Evolutionary conservation across 495 filamentous ascomycete genomes (phyloP).

Genomic region (Penicillium canescens): DNA sequence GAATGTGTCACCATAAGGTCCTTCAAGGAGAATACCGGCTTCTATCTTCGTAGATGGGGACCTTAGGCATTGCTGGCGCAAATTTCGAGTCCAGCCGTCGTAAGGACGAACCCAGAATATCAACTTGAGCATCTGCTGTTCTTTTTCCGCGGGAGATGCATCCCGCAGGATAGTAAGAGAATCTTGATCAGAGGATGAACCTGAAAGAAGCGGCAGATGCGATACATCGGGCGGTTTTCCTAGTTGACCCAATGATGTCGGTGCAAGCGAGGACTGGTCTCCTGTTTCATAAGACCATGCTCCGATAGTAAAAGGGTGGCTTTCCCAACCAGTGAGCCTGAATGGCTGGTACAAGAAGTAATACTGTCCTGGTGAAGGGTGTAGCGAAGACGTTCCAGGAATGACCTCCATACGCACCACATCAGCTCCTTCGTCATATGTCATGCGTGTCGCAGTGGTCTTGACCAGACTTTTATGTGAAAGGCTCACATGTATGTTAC

Average conservation of each 20-base stretch:
- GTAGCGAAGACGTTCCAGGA: slow-evolving; percentile 28
- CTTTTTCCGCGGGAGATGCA: not conserved
- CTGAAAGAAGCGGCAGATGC: slow-evolving; percentile 35
- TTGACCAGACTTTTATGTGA: slow-evolving; percentile 18
- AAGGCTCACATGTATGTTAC: slow-evolving; percentile 40
- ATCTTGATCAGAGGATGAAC: slow-evolving; percentile 2
- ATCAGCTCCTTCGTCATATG: slow-evolving; percentile 48
- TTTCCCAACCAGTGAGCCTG: slow-evolving; percentile 54
- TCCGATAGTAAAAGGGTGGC: slow-evolving; percentile 61
- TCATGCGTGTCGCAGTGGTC: slow-evolving; percentile 33
- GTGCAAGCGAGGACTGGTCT: not conserved
- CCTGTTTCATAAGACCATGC: slow-evolving; percentile 35
- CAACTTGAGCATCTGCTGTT: slow-evolving; percentile 16
- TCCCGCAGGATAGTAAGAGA: not conserved
- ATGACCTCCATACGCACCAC: slow-evolving; percentile 51
- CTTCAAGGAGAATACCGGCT: slow-evolving; percentile 51
- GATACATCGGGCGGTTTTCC: slow-evolving; percentile 20
- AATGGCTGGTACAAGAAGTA: slow-evolving; percentile 58
- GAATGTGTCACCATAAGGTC: slow-evolving; percentile 55
- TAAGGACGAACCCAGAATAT: slow-evolving; percentile 50
- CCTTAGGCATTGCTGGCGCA: slow-evolving; percentile 39
- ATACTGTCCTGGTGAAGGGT: slow-evolving; percentile 50
- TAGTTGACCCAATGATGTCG: not conserved
- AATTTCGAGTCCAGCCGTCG: slow-evolving; percentile 48
- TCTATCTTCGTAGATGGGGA: slow-evolving; percentile 16